phyloP scores from a whole-genome alignment of 371 early-diverging fungal species.

The Coemansia sp. region DNA sequence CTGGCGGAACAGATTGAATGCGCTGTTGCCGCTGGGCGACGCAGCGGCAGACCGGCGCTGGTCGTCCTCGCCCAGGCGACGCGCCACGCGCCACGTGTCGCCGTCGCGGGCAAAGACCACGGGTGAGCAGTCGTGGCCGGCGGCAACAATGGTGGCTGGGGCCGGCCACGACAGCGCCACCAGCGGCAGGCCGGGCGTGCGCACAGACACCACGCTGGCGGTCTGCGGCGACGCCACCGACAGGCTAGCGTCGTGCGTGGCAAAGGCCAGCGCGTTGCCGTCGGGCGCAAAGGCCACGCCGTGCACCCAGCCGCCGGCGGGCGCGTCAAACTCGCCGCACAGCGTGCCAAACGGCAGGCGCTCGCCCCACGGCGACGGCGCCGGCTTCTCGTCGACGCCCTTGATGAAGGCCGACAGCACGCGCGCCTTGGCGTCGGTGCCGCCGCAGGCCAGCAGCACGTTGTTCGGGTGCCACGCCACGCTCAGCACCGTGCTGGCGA shows the following conservation, averaged over 20 bases:
- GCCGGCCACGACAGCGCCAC: constrained; percentile 74
- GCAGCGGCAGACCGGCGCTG: constrained; percentile 40
- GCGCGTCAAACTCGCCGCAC: constrained; percentile 83
- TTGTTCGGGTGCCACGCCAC: constrained; percentile 98
- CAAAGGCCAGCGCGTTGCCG: constrained; percentile 87
- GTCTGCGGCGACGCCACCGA: constrained; percentile 69
- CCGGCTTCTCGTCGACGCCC: constrained; percentile 88
- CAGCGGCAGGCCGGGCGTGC: constrained; percentile 72
- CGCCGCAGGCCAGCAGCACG: constrained; percentile 89
- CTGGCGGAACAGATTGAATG: constrained; percentile 85
- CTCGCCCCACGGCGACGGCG: constrained; percentile 88
- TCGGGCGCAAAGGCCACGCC: constrained; percentile 89
- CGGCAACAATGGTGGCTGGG: constrained; percentile 78
- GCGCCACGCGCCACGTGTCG: constrained; percentile 38
- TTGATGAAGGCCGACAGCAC: constrained; percentile 96
- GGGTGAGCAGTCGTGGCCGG: constrained; percentile 93
- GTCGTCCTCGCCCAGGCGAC: constrained; percentile 45
- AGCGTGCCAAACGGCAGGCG: constrained; percentile 92
- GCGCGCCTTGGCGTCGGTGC: constrained; percentile 94
- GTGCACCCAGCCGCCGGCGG: constrained; percentile 92
- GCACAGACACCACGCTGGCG: constrained; percentile 61
- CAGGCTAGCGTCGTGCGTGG: constrained; percentile 84
- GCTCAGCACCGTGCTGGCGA: constrained; percentile 85
- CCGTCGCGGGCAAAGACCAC: constrained; percentile 63
- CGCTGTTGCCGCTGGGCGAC: constrained; percentile 57